These are phyloP conservation scores for Aphanomyces cochlioides DNA, from an alignment of 352 stramenopile genomes.

Conservation along the genomic window DNA sequence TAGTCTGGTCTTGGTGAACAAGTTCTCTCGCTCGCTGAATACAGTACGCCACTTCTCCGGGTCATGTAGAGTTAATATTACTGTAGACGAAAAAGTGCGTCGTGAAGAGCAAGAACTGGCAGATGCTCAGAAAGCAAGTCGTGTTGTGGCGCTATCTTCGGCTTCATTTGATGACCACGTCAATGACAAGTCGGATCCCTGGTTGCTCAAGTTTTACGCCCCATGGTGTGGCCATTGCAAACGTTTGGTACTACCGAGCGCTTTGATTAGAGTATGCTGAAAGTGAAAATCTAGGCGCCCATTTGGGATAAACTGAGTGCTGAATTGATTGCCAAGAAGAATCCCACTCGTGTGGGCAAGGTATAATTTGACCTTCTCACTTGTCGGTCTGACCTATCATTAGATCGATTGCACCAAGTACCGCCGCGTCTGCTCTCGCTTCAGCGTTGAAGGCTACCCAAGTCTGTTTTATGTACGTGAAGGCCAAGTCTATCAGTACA, in stretches of 20 bases:
- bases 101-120: conserved; percentile 41
- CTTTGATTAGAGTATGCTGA: background rate
- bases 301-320: conserved; percentile 78
- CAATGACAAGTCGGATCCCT: conserved; percentile 55
- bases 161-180: conserved; percentile 61
- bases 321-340: conserved; percentile 56
- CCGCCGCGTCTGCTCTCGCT: conserved; percentile 76
- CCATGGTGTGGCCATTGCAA: background rate
- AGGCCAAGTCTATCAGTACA: conserved; percentile 73
- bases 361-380: conserved; percentile 31
- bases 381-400: conserved; percentile 1
- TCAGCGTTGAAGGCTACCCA: conserved; percentile 75
- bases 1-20: conserved; percentile 49
- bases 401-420: conserved; percentile 67
- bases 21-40: conserved; percentile 55
- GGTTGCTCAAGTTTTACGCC: conserved; percentile 38
- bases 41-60: conserved; percentile 38
- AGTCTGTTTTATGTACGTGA: conserved; percentile 73
- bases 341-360: conserved; percentile 56
- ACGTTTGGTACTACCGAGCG: background rate
- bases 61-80: background rate
- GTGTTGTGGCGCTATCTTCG: conserved; percentile 57
- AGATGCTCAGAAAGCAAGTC: conserved; percentile 53
- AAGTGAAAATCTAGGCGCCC: conserved; percentile 33
- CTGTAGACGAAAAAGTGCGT: background rate